Conservation (phyloP, 2,329 filamentous ascomycete species). For the Sporothrix dimorphospora region DNA sequence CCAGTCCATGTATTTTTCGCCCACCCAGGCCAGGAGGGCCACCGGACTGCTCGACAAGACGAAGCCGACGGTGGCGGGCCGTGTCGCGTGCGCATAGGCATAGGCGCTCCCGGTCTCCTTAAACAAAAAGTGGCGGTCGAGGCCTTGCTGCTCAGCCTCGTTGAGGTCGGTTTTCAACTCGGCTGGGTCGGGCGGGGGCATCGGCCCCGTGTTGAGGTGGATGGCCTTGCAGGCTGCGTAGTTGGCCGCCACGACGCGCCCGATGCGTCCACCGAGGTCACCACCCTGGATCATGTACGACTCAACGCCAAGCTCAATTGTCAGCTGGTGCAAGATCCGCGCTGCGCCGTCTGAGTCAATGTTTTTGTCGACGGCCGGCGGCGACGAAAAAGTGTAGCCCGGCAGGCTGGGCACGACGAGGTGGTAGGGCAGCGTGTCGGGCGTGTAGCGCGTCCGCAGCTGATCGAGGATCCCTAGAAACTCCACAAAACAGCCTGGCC, state of each 20-base stretch:
- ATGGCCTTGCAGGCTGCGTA: background rate
- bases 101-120: background rate
- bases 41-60: background rate
- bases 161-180: background rate
- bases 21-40: background rate
- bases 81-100: background rate
- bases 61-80: background rate
- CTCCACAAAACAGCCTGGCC: conserved; percentile 8
- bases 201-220: background rate
- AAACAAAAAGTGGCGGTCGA: background rate
- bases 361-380: background rate
- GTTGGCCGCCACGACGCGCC: background rate
- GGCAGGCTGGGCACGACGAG: conserved; percentile 1
- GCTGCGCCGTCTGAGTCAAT: background rate
- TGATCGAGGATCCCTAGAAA: background rate
- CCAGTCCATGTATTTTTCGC: conserved; percentile 9
- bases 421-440: background rate
- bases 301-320: background rate
- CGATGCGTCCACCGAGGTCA: background rate
- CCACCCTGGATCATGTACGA: conserved; percentile 8
- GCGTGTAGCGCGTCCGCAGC: background rate
- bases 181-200: background rate
- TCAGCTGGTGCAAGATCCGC: background rate
- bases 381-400: background rate
- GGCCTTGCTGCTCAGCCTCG: background rate